Evolutionary conservation across 164 flowering plant species (phyloP), one percentile per base, ranked within the genome.

Genomic region (Houttuynia cordata): DNA sequence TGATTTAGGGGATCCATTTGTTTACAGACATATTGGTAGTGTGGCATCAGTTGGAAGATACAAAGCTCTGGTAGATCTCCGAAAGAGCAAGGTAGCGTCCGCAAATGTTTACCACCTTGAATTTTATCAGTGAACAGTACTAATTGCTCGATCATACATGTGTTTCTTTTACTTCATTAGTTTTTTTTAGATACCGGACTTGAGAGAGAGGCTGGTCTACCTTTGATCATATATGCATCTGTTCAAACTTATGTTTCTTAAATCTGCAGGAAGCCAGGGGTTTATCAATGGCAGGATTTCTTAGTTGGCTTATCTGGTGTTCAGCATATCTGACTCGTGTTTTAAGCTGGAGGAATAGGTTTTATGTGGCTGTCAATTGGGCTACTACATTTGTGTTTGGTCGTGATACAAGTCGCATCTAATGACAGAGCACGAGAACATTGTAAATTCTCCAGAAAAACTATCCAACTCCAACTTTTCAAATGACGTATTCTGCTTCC

Each of bases 51-150:
- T 94, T 62, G 99, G 99, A 20, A 77, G 99, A 56, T 87, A 75
- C 77, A 94, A 94, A 76, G 99, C 99, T 59, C 92, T 94, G 39
- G 99, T 91, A 41, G 99, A 94, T 72, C 83, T 94, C 24, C 81
- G 99, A 63, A 79, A 88, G 76, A 81, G 86, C 87, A 91, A 88
- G 90, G 97, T 87, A 39, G 69, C 49, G 15, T 60, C 49, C 51
- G 39, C n/a, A 1, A 12, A 22, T 22, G 4, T 45, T 19, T 68
- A 20, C 62, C 51, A 62, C 10, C 22, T 18, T 20, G 7, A n/a
- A 52, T 19, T 23, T 20, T 0, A 10, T 18, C 10, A 20, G 22
- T 53, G 17, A 23, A 18, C n/a, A 20, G 12, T 10, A 53, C 56
- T 53, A 18, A 45, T 49, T 39, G 37, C 37, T 30, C 37, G 37